Conservation (phyloP, 345 rosid species). For the Hibiscus mutabilis region DNA sequence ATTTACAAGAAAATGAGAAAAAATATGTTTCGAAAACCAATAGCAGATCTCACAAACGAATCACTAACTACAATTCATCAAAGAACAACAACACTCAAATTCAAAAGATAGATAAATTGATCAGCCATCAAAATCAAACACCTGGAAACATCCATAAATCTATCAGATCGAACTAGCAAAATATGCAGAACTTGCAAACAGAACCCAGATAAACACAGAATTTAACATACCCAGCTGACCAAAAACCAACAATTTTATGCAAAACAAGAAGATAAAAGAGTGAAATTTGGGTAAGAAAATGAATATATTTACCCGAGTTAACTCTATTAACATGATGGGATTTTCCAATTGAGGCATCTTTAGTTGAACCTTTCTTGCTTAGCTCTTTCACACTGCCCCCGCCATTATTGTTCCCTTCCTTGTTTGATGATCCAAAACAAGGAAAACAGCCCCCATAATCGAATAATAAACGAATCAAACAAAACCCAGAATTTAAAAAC, state of each 20-base stretch:
- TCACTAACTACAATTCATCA: constrained; percentile 13
- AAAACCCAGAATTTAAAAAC: constrained; percentile 16
- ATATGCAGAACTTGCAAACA: constrained; percentile 16
- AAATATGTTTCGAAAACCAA: constrained; percentile 13
- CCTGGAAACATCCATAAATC: constrained; percentile 8
- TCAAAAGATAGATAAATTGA: constrained; percentile 2
- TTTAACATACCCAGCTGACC: constrained; percentile 27
- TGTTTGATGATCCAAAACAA: constrained; percentile 88
- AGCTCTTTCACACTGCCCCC: constrained; percentile 46
- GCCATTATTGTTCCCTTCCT: constrained; percentile 34
- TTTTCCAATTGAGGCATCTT: constrained; percentile 68
- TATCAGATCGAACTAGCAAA: constrained; percentile 35
- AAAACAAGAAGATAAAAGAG: neutral
- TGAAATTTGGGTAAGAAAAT: neutral
- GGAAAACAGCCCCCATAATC: constrained; percentile 89
- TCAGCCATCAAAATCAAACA: constrained; percentile 8
- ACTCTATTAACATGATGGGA: constrained; percentile 50
- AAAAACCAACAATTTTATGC: constrained; percentile 11
- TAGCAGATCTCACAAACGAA: constrained; percentile 37
- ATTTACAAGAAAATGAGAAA: constrained; percentile 10
- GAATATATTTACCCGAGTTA: constrained; percentile 50
- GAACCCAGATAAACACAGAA: constrained; percentile 24
- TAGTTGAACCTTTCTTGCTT: constrained; percentile 61
- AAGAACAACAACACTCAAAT: neutral
- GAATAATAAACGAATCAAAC: constrained; percentile 15